Conservation (phyloP, 192 early-diverging fungal species). For the Coemansia sp. region DNA sequence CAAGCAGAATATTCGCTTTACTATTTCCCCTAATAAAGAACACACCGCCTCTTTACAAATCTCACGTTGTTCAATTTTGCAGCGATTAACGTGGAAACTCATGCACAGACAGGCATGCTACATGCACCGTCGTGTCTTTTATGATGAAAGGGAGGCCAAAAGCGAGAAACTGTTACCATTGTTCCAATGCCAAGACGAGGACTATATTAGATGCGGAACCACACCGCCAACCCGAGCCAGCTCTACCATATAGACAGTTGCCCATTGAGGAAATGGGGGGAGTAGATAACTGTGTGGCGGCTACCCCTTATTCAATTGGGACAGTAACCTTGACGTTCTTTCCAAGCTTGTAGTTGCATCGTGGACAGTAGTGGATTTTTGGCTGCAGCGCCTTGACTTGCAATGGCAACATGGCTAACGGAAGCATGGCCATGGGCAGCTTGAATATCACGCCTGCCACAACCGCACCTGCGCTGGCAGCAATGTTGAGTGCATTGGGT, state of each 20-base stretch:
- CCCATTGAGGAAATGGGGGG: not conserved
- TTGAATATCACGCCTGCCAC: constrained; percentile 27
- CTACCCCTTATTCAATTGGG: constrained; percentile 6
- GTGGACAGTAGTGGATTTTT: constrained; percentile 34
- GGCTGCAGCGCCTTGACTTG: constrained; percentile 38
- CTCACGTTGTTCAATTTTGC: not conserved
- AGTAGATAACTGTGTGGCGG: not conserved
- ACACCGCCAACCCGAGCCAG: constrained; percentile 1
- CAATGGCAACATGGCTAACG: constrained; percentile 38
- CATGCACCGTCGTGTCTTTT: constrained; percentile 6
- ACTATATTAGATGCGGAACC: not conserved
- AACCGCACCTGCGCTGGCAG: constrained; percentile 27
- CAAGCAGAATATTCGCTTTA: no score
- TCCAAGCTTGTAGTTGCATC: constrained; percentile 44
- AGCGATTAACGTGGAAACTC: constrained; percentile 4
- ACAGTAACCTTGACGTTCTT: constrained; percentile 40
- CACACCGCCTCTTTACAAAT: no score
- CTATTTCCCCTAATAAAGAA: no score
- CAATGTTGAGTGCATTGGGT: constrained; percentile 22
- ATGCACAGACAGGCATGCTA: constrained; percentile 2
- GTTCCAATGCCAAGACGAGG: not conserved
- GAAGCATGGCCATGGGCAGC: constrained; percentile 25
- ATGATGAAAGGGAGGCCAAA: not conserved
- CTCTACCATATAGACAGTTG: not conserved
- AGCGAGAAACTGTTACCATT: not conserved